These are phyloP conservation scores for Microdochium trichocladiopsis DNA, from an alignment of 2,329 filamentous ascomycete genomes.

Conservation along the genomic window DNA sequence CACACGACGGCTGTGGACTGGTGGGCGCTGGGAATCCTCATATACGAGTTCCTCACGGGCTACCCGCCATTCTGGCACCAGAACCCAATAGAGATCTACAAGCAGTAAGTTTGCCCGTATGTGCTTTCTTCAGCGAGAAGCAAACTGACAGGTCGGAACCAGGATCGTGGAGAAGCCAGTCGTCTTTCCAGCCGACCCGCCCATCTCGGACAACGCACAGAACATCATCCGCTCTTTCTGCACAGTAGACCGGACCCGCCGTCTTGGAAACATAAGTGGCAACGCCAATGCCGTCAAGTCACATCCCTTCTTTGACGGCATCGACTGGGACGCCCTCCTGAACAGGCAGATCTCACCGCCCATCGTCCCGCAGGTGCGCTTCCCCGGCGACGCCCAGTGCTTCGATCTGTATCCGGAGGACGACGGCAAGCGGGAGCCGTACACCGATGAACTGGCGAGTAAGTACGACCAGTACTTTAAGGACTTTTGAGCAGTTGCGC, in stretches of 20 bases:
- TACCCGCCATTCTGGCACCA: slow-evolving; percentile 85
- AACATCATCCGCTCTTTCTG: slow-evolving; percentile 72
- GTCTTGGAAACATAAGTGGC: slow-evolving; percentile 72
- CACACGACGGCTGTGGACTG: slow-evolving; percentile 73
- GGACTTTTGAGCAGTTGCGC: slow-evolving; percentile 51
- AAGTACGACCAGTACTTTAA: slow-evolving; percentile 67
- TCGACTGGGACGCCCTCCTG: slow-evolving; percentile 69
- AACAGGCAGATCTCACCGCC: slow-evolving; percentile 58
- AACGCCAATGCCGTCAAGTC: slow-evolving; percentile 65
- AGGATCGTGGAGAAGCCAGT: slow-evolving; percentile 76
- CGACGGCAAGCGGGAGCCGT: slow-evolving; percentile 55
- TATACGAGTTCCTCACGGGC: slow-evolving; percentile 79
- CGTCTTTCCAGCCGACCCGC: slow-evolving; percentile 61
- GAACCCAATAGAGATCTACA: slow-evolving; percentile 82
- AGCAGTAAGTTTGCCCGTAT: too few relatives aligned
- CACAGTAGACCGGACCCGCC: slow-evolving; percentile 69
- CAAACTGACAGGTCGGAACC: slow-evolving; percentile 6
- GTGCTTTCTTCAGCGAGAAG: not conserved
- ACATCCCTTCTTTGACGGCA: slow-evolving; percentile 67
- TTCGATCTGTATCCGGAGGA: slow-evolving; percentile 82
- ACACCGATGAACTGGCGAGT: slow-evolving; percentile 60
- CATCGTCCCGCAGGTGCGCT: slow-evolving; percentile 68
- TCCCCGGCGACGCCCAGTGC: slow-evolving; percentile 69
- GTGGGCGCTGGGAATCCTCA: slow-evolving; percentile 80
- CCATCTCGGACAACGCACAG: slow-evolving; percentile 60